Conservation (phyloP, 768 basidiomycete genomes). For the Termitomyces sp. region DNA sequence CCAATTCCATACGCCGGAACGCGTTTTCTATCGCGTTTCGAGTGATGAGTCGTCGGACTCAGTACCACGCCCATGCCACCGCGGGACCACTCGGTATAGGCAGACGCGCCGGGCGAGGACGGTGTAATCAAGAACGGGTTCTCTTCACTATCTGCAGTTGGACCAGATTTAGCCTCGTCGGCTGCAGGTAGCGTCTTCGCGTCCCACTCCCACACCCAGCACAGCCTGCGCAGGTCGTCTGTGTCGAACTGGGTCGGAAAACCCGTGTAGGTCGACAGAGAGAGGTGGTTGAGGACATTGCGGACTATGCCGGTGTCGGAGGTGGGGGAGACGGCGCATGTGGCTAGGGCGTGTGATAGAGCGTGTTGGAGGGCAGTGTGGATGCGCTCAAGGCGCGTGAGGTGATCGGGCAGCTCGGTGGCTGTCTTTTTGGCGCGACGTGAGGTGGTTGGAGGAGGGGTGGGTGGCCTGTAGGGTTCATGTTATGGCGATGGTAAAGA, state of each 20-base stretch:
- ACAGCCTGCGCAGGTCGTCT: constrained; percentile 72
- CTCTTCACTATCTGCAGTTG: constrained; percentile 45
- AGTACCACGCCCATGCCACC: constrained; percentile 79
- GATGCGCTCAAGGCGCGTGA: constrained; percentile 58
- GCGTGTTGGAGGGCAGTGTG: constrained; percentile 78
- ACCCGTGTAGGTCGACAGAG: constrained; percentile 66
- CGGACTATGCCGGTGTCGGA: constrained; percentile 73
- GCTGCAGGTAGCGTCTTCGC: constrained; percentile 35
- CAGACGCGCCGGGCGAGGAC: constrained; percentile 22
- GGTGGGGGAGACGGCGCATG: constrained; percentile 73
- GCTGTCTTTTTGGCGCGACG: constrained; percentile 24
- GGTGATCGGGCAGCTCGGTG: constrained; percentile 46
- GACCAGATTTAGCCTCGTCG: not conserved
- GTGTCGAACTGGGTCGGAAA: constrained; percentile 58
- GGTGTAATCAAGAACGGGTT: constrained; percentile 64
- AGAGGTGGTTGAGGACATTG: constrained; percentile 76
- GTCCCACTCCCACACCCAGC: constrained; percentile 93
- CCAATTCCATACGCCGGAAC: constrained; percentile 82
- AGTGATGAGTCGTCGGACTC: constrained; percentile 68
- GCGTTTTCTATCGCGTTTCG: constrained; percentile 61
- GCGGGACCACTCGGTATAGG: constrained; percentile 62
- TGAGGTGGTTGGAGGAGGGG: constrained; percentile 50
- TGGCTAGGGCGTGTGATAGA: constrained; percentile 80
- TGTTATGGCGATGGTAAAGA: not conserved
- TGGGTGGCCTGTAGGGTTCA: constrained; percentile 43